Conservation (phyloP, 169 alveolate genomes). For the Fabrea salina region DNA sequence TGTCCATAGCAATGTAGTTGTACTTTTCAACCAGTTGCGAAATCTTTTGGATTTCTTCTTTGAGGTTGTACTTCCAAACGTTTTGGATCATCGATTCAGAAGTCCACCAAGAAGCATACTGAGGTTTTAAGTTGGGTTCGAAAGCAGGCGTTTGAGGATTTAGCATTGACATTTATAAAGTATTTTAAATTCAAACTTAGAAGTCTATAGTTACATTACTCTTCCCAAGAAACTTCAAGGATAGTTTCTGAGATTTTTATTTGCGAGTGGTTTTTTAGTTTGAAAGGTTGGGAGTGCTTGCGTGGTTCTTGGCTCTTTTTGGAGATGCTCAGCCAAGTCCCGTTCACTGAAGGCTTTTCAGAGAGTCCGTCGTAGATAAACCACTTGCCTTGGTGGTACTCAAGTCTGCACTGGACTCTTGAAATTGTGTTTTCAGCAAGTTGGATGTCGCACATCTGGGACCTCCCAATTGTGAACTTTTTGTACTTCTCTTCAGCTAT, state of each 20-base stretch:
- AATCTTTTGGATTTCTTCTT: constrained; percentile 63
- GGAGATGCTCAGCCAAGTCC: constrained; percentile 18
- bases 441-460: constrained; percentile 33
- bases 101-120: not conserved
- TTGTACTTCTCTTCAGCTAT: constrained; percentile 1
- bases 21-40: constrained; percentile 60
- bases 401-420: constrained; percentile 39
- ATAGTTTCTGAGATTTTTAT: constrained; percentile 28
- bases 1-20: constrained; percentile 82
- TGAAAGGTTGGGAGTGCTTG: not conserved
- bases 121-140: too few relatives aligned
- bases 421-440: constrained; percentile 37
- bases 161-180: not conserved
- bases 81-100: constrained; percentile 40
- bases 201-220: too few relatives aligned
- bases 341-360: constrained; percentile 23
- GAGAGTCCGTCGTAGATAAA: not conserved
- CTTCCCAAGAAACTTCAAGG: constrained; percentile 15
- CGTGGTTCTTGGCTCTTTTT: not conserved
- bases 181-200: too few relatives aligned
- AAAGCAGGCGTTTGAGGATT: not conserved
- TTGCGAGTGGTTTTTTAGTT: not conserved
- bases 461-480: constrained; percentile 37
- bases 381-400: constrained; percentile 26
- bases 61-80: constrained; percentile 76